phyloP scores from a whole-genome alignment of 495 filamentous ascomycete species.

The Penicillium diatomitis region DNA sequence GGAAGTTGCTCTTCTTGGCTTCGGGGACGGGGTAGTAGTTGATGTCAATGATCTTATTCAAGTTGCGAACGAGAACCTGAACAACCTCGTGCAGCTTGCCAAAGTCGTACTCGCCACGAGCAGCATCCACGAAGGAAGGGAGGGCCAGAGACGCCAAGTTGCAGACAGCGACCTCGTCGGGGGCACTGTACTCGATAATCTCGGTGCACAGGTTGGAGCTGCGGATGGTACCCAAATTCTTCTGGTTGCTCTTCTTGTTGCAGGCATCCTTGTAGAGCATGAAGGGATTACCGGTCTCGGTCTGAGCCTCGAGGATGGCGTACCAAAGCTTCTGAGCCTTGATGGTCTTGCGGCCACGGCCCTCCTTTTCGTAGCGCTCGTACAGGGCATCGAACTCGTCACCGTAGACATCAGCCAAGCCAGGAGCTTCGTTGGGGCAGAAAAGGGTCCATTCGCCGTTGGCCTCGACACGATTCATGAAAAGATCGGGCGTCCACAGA shows the following conservation, averaged over 20 bases:
- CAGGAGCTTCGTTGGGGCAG: constrained; percentile 92
- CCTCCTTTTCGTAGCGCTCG: constrained; percentile 85
- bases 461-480: constrained; percentile 97
- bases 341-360: constrained; percentile 77
- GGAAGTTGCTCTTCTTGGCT: constrained; percentile 89
- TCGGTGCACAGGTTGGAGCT: constrained; percentile 99
- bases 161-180: constrained; percentile 97
- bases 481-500: constrained; percentile 96
- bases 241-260: constrained; percentile 99
- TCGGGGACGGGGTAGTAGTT: constrained; percentile 96
- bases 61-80: constrained; percentile 79
- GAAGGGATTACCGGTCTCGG: constrained; percentile 97
- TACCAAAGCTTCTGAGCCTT: constrained; percentile 99
- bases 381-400: constrained; percentile 96
- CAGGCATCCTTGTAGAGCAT: constrained; percentile 99
- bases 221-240: constrained; percentile 95
- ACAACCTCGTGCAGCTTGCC: constrained; percentile 88
- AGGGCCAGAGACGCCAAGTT: constrained; percentile 93
- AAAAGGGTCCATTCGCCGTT: constrained; percentile 96
- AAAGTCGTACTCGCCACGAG: constrained; percentile 80
- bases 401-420: constrained; percentile 91
- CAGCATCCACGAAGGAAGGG: constrained; percentile 78
- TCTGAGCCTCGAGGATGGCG: constrained; percentile 93
- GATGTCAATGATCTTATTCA: constrained; percentile 96
- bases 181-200: constrained; percentile 93